Conservation (phyloP, 441 rosid species). For the Erodium moschatum region DNA sequence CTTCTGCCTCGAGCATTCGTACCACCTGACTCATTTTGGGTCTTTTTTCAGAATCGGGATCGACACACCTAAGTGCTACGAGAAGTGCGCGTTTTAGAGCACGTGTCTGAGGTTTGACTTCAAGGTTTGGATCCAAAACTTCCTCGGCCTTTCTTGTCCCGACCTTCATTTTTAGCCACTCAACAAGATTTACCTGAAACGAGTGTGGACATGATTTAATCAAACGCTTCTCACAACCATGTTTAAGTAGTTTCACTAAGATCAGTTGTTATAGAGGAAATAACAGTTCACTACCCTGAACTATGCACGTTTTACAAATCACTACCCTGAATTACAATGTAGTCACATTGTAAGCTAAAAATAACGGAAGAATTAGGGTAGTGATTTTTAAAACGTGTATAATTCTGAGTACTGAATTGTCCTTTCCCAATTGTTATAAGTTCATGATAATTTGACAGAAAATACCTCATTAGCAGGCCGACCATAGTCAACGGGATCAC, state of each 20-base stretch:
- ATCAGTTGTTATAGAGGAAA: no score
- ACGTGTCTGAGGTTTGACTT: constrained; percentile 62
- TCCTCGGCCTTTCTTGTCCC: constrained; percentile 72
- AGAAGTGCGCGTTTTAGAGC: constrained; percentile 73
- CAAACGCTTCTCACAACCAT: background rate
- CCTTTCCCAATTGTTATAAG: background rate
- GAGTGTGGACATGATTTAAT: constrained; percentile 2
- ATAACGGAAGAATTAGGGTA: background rate
- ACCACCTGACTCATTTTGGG: constrained; percentile 95
- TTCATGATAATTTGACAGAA: background rate
- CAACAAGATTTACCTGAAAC: constrained; percentile 80
- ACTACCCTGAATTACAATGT: no score
- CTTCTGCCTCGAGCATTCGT: constrained; percentile 90
- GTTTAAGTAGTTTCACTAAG: background rate
- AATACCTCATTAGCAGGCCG: constrained; percentile 79
- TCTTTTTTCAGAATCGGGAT: constrained; percentile 80
- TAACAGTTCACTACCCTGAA: no score
- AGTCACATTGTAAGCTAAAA: background rate
- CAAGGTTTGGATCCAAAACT: constrained; percentile 74
- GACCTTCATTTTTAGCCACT: constrained; percentile 96
- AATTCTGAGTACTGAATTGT: no score
- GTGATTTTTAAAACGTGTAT: no score
- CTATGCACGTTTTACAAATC: no score
- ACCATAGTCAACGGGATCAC: constrained; percentile 93
- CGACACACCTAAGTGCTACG: constrained; percentile 87